These are phyloP conservation scores for Apocynum venetum DNA, from an alignment of 257 asterid genomes.

Conservation along the genomic window DNA sequence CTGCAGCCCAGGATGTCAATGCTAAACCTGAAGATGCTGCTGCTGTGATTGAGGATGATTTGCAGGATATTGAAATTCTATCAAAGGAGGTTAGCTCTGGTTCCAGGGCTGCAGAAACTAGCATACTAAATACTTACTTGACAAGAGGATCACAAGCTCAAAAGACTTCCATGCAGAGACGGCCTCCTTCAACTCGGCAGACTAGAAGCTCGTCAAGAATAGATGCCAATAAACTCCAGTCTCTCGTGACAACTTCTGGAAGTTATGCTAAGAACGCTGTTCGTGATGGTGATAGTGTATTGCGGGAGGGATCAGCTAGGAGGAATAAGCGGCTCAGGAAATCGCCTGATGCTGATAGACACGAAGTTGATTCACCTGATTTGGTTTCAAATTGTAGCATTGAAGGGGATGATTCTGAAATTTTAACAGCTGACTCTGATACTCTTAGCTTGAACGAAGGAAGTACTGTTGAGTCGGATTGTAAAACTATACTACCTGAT, in stretches of 20 bases:
- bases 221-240: constrained; percentile 39
- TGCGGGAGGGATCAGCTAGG: constrained; percentile 49
- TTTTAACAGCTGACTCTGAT: constrained; percentile 59
- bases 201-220: constrained; percentile 57
- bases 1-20: constrained; percentile 43
- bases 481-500: constrained; percentile 36
- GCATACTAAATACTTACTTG: constrained; percentile 34
- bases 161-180: constrained; percentile 36
- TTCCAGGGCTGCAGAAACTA: constrained; percentile 28
- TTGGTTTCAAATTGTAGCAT: constrained; percentile 49
- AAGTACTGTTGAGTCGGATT: constrained; percentile 51
- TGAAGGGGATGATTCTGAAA: constrained; percentile 66
- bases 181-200: constrained; percentile 43
- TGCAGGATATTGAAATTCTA: constrained; percentile 37
- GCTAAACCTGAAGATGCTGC: constrained; percentile 54
- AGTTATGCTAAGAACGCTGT: constrained; percentile 33
- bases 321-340: constrained; percentile 57
- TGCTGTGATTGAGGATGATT: constrained; percentile 43
- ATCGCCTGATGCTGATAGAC: constrained; percentile 54
- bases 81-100: constrained; percentile 34
- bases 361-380: constrained; percentile 42
- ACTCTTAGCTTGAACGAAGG: constrained; percentile 51
- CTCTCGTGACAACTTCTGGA: constrained; percentile 25
- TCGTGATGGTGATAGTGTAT: constrained; percentile 25
- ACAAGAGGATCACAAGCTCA: constrained; percentile 42